These are phyloP conservation scores for Pugionium dolabratum DNA, from an alignment of 345 rosid species.

Conservation along the genomic window DNA sequence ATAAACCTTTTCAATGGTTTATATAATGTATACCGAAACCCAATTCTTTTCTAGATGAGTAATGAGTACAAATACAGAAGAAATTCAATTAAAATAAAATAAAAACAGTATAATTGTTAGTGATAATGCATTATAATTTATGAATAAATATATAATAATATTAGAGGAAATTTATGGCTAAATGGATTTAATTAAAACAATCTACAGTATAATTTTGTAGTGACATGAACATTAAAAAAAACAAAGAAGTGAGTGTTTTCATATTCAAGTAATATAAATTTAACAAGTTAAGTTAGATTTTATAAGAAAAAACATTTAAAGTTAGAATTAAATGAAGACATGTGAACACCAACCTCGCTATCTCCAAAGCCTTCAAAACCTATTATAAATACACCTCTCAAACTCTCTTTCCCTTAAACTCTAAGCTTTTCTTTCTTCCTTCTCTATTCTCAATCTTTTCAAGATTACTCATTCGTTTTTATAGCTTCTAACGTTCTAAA, in stretches of 20 bases:
- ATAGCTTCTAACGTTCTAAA: neutral
- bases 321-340: constrained; percentile 44
- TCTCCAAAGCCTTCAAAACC: constrained; percentile 34
- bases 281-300: neutral
- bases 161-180: neutral
- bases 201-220: neutral
- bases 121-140: too few relatives aligned
- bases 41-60: neutral
- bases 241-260: neutral
- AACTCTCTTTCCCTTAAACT: constrained; percentile 43
- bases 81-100: neutral
- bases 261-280: neutral
- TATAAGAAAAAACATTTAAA: constrained; percentile 15
- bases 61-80: neutral
- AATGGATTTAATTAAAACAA: neutral
- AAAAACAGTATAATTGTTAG: too few relatives aligned
- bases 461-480: constrained; percentile 14
- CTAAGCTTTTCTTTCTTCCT: constrained; percentile 34
- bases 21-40: constrained; percentile 1
- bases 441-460: constrained; percentile 16
- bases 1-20: neutral
- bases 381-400: constrained; percentile 54
- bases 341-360: constrained; percentile 26
- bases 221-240: constrained; percentile 2
- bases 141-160: neutral